Conservation (phyloP, 1,139 yeast species). For the Pichia sp. region DNA sequence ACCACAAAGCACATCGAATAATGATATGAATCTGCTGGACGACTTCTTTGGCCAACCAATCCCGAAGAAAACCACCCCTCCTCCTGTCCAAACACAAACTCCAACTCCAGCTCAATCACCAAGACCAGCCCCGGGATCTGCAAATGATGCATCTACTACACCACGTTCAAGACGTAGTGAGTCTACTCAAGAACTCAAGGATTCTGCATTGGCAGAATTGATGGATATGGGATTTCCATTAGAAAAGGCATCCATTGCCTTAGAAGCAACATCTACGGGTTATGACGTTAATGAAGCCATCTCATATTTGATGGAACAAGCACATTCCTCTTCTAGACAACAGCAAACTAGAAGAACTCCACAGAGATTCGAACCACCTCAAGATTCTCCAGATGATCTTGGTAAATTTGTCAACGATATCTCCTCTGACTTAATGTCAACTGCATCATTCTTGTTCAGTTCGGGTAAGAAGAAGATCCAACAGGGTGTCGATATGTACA, state of each 20-base stretch:
- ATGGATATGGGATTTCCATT: slow-evolving; percentile 78
- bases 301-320: slow-evolving; percentile 60
- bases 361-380: not conserved
- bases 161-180: no score
- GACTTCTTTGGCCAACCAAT: slow-evolving; percentile 19
- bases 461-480: slow-evolving; percentile 62
- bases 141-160: not conserved
- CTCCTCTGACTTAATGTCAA: slow-evolving; percentile 60
- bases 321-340: slow-evolving; percentile 34
- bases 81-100: not conserved
- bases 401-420: slow-evolving; percentile 54
- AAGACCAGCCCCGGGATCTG: not conserved
- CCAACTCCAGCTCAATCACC: not conserved
- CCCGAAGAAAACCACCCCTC: not conserved
- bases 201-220: slow-evolving; percentile 63
- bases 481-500: slow-evolving; percentile 64
- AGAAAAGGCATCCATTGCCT: slow-evolving; percentile 61
- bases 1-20: not conserved
- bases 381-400: slow-evolving; percentile 31
- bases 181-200: slow-evolving; percentile 31
- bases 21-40: slow-evolving; percentile 18
- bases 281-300: slow-evolving; percentile 65
- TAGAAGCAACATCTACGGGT: slow-evolving; percentile 52
- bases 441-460: slow-evolving; percentile 60
- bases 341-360: not conserved